phyloP scores from a whole-genome alignment of 768 basidiomycete species.

The Hygrophorus pudorinus region DNA sequence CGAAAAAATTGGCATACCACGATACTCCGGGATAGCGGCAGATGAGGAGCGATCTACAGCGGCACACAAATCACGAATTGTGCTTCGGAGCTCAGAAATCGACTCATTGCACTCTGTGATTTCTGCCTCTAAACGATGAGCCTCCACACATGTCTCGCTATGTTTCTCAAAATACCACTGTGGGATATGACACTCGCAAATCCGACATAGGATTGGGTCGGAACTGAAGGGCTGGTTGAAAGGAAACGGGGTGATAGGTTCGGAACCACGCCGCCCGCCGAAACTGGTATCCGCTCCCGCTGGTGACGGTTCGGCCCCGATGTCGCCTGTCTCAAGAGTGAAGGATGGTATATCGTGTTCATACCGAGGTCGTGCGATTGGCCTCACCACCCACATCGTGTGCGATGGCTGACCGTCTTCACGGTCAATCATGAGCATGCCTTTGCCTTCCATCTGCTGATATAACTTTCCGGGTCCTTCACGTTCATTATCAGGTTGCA shows the following conservation, averaged over 20 bases:
- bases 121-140: slow-evolving; percentile 92
- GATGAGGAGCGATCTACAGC: slow-evolving; percentile 70
- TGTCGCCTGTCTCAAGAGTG: slow-evolving; percentile 33
- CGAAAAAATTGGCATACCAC: slow-evolving; percentile 75
- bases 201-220: slow-evolving; percentile 86
- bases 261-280: slow-evolving; percentile 24
- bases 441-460: slow-evolving; percentile 93
- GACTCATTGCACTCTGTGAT: slow-evolving; percentile 91
- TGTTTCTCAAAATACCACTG: slow-evolving; percentile 99
- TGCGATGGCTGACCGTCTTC: slow-evolving; percentile 82
- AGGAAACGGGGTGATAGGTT: slow-evolving; percentile 62
- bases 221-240: slow-evolving; percentile 69
- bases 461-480: slow-evolving; percentile 50
- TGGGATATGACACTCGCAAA: slow-evolving; percentile 93
- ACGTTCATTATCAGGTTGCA: slow-evolving; percentile 50
- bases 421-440: slow-evolving; percentile 96
- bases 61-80: slow-evolving; percentile 68
- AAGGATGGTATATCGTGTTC: slow-evolving; percentile 55
- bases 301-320: slow-evolving; percentile 32
- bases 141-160: slow-evolving; percentile 96
- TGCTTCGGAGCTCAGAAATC: slow-evolving; percentile 76
- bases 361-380: slow-evolving; percentile 60
- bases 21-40: slow-evolving; percentile 65
- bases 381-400: slow-evolving; percentile 97
- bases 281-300: slow-evolving; percentile 30